Conservation (phyloP, 108 stramenopile species). For the Stephanodiscus triporus region DNA sequence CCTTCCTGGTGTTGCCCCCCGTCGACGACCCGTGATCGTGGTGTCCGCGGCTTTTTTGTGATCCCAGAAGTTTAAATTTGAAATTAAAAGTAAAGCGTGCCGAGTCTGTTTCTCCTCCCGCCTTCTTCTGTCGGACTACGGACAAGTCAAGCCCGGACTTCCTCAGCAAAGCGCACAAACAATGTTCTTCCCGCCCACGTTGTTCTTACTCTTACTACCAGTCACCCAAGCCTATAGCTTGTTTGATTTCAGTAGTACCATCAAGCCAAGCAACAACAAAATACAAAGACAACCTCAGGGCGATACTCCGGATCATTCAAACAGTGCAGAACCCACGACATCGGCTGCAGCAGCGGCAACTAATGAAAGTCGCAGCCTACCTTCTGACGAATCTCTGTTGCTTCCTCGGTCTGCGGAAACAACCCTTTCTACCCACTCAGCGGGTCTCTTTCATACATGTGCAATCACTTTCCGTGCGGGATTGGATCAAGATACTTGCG, state of each 20-base stretch:
- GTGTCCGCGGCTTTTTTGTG: too few species aligned
- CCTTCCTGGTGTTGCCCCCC: too few species aligned
- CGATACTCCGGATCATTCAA: not conserved
- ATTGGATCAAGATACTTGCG: constrained; percentile 20
- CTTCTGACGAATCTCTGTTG: too few species aligned
- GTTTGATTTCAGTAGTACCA: constrained; percentile 1
- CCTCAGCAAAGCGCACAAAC: too few species aligned
- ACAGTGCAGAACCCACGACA: too few species aligned
- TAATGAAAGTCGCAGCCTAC: not conserved
- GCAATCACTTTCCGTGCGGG: constrained; percentile 22
- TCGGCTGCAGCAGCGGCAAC: not conserved
- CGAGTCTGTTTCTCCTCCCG: too few species aligned
- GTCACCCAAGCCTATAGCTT: not conserved
- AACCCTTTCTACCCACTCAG: constrained; percentile 6
- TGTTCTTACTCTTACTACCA: not conserved
- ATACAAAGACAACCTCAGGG: not conserved
- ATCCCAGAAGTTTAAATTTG: too few species aligned
- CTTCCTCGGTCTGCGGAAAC: not conserved
- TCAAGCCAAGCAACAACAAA: not conserved
- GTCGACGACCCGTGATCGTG: too few species aligned
- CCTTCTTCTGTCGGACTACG: too few species aligned
- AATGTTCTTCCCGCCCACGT: not conserved
- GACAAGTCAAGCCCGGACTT: too few species aligned
- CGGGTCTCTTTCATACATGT: constrained; percentile 42
- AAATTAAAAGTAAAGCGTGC: too few species aligned